phyloP scores from a whole-genome alignment of 2,329 filamentous ascomycete species.

The Colletotrichum kahawae region DNA sequence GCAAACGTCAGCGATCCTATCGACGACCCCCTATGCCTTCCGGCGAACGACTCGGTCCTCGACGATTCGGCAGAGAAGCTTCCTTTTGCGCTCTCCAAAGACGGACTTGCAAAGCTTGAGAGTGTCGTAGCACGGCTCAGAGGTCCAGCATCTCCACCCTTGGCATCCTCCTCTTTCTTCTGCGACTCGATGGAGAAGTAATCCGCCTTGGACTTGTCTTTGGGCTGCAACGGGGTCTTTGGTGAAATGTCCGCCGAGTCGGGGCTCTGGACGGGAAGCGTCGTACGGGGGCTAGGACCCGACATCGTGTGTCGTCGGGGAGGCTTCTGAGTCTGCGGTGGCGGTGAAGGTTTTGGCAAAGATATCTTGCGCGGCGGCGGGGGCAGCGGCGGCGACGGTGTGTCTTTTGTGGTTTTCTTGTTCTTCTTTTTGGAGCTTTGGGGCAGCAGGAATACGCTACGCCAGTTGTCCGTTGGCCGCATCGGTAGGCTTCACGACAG shows the following conservation, averaged over 20 bases:
- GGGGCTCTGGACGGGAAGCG: slow-evolving; percentile 35
- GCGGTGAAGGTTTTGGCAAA: not conserved
- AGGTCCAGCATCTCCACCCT: not conserved
- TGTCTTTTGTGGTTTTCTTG: slow-evolving; percentile 3
- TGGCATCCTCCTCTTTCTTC: not conserved
- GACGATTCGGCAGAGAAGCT: slow-evolving; percentile 10
- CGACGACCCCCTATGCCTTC: slow-evolving; percentile 42
- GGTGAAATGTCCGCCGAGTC: slow-evolving; percentile 49
- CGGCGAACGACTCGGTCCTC: not conserved
- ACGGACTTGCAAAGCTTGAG: slow-evolving; percentile 11
- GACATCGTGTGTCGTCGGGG: slow-evolving; percentile 14
- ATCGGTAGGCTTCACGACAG: slow-evolving; percentile 1
- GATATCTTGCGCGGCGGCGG: not conserved
- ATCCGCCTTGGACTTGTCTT: slow-evolving; percentile 25
- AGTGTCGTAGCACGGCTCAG: slow-evolving; percentile 13
- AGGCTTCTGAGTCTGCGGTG: not conserved
- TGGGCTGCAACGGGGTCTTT: slow-evolving; percentile 32
- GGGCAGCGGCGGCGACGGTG: not conserved
- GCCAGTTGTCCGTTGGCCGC: slow-evolving; percentile 16
- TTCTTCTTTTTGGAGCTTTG: slow-evolving; percentile 19
- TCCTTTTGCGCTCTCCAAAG: slow-evolving; percentile 1
- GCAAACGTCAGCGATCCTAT: slow-evolving; percentile 54
- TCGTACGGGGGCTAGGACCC: slow-evolving; percentile 24
- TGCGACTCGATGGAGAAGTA: slow-evolving; percentile 28
- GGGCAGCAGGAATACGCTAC: slow-evolving; percentile 16